Conservation (phyloP, 2,329 filamentous ascomycete species). For the Periglandula ipomoeae region DNA sequence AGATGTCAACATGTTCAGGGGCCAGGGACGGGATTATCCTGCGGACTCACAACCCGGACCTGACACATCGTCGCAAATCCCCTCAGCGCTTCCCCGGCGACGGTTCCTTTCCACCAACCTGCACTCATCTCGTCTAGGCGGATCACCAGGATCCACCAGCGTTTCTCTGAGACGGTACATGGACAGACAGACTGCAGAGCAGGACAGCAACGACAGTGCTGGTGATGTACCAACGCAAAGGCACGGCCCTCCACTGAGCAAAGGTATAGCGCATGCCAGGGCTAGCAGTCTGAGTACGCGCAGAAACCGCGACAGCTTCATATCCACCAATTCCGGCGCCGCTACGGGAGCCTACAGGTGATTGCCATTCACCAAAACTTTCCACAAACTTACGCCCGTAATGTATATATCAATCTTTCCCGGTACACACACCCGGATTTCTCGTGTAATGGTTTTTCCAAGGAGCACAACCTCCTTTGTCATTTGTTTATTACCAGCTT, state of each 20-base stretch:
- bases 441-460: not conserved
- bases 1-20: slow-evolving; percentile 36
- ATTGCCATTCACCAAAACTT: slow-evolving; percentile 21
- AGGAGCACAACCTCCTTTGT: slow-evolving; percentile 5
- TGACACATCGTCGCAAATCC: slow-evolving; percentile 24
- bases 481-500: slow-evolving; percentile 10
- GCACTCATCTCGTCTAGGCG: slow-evolving; percentile 34
- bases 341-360: slow-evolving; percentile 37
- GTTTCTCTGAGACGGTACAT: slow-evolving; percentile 38
- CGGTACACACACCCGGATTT: not conserved
- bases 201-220: slow-evolving; percentile 18
- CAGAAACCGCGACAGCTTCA: slow-evolving; percentile 33
- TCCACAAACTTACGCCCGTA: slow-evolving; percentile 19
- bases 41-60: slow-evolving; percentile 25
- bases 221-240: slow-evolving; percentile 2
- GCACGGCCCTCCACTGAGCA: slow-evolving; percentile 29
- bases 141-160: slow-evolving; percentile 27
- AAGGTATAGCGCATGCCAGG: slow-evolving; percentile 32
- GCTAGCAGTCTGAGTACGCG: slow-evolving; percentile 36
- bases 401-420: slow-evolving; percentile 4
- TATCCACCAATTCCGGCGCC: slow-evolving; percentile 24
- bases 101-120: slow-evolving; percentile 41
- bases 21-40: slow-evolving; percentile 17
- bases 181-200: slow-evolving; percentile 34
- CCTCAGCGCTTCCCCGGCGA: slow-evolving; percentile 43